Conservation (phyloP, 2,329 filamentous ascomycete species). For the Microcera coccophila region DNA sequence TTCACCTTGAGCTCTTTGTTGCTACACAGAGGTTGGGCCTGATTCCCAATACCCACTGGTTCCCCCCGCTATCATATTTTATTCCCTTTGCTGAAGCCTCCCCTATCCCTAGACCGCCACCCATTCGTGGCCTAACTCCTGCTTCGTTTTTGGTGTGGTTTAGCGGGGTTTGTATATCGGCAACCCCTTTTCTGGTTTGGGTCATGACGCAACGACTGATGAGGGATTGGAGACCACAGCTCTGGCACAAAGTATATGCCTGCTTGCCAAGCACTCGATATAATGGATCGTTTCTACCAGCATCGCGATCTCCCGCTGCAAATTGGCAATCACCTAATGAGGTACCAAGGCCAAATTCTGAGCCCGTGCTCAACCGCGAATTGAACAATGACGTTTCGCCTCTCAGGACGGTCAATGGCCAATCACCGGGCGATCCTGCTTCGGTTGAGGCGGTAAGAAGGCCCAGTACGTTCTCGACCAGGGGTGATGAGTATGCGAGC, state of each 20-base stretch:
- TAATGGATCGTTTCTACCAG: too few relatives aligned
- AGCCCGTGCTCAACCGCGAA: slow-evolving; percentile 18
- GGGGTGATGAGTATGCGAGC: slow-evolving; percentile 51
- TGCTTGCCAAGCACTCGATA: slow-evolving; percentile 39
- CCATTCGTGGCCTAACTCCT: slow-evolving; percentile 36
- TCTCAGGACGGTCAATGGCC: slow-evolving; percentile 29
- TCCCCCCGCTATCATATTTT: slow-evolving; percentile 49
- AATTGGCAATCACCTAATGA: too few relatives aligned
- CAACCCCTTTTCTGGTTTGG: slow-evolving; percentile 47
- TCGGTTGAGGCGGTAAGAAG: slow-evolving; percentile 36
- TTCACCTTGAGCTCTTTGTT: slow-evolving; percentile 51
- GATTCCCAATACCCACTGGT: slow-evolving; percentile 36
- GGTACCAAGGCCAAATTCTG: too few relatives aligned
- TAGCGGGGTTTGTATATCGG: slow-evolving; percentile 38
- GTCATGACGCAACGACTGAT: slow-evolving; percentile 40
- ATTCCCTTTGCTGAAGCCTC: slow-evolving; percentile 52
- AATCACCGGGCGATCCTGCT: slow-evolving; percentile 24
- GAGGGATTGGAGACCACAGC: slow-evolving; percentile 32
- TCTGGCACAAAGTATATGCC: slow-evolving; percentile 39
- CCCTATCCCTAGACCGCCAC: slow-evolving; percentile 46
- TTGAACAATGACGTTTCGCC: slow-evolving; percentile 24
- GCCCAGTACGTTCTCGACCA: slow-evolving; percentile 45
- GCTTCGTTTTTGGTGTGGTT: slow-evolving; percentile 43
- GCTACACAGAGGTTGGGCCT: slow-evolving; percentile 51
- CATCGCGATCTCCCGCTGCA: too few relatives aligned